Base-by-base conservation (phyloP, 1,139 yeast species). In the Debaryomyces psychrophilus region DNA sequence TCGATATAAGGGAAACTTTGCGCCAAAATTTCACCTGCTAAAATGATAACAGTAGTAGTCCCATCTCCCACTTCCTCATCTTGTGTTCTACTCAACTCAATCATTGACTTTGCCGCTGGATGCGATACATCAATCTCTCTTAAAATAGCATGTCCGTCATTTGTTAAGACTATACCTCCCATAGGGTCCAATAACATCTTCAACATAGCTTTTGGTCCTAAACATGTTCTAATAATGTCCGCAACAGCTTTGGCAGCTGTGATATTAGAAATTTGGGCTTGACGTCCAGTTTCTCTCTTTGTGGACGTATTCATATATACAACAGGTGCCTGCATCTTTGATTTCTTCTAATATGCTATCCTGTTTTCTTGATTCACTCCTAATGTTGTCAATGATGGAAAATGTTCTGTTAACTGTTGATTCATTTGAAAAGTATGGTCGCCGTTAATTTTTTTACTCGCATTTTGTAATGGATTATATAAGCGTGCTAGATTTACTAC, bases 11-110 rank as follows among this genome's bases (percentile, higher is more conserved):
- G 97, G 68, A 87, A 90, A 31, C 97, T 85, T 68, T 92, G 98
- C 2, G 98, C 97, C 55, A 93, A 77, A 51, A 93, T 90, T 66
- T 93, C 99, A 50, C 99, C 99, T 6, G 99, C 98, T 55, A 92
- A 74, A 48, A 87, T 87, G 60, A 93, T 92, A 46, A 93, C 99
- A 8, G 97, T 87, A 31, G 99, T 93, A 50, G 99, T 93, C 52
- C 99, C 99, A 65, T 93, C 99, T 45, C 99, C 99, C 51, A 93
- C 98, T 71, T 95, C 99, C 69, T 95, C 99, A 65, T 95, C 99
- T 72, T 93, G 99, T 7, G 99, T 92, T 71, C 99, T 82, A 59
- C 95, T 85, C 57, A 95, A 79, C 70, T 95, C 99, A 63, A 95
- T 88, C 98, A 95, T 95, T 28, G 96, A 87, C 71, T 95, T 95